Base-by-base conservation (phyloP, 495 filamentous ascomycete species). In the Acidomyces sp. region DNA sequence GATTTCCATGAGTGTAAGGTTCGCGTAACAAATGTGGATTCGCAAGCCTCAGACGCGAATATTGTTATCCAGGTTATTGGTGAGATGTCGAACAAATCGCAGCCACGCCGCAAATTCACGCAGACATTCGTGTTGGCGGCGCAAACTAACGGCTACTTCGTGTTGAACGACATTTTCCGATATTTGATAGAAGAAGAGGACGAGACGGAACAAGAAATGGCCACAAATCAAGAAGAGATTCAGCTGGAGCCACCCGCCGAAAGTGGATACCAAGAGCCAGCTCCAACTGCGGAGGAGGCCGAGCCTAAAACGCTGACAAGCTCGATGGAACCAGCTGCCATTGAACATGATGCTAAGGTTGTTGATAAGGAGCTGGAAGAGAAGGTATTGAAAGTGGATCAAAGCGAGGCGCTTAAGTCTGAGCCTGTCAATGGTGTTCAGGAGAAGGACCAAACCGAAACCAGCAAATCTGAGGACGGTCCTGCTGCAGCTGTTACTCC, bases 1-100 rank as follows among this genome's bases (percentile, higher is more conserved):
- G 83, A 92, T 47, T 90, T 93, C 69, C 84, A 96, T 56, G 86
- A 96, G 55, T 90, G 85, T 73, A 97, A 97, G 66, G 90, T 97
- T 48, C 84, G 90, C 56, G 84, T 97, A 43, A 80, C 90, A 49
- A 97, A 97, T 54, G 90, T 97, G 52, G 90, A 97, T 62, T 85
- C 86, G 18, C 90, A 97, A 62, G 80, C 78, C 34, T 96, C 88
- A 10, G 82, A 75, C 55, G 74, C 84, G 20, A 86, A 85, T 58
- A 96, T 97, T 52, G 74, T 97, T 47, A 86, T 96, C 53, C 84
- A 93, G 55, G 92, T 96, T 44, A 94, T 97, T 55, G 90, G 90
- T 47, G 87, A 96, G 62, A 93, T 92, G 56, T 93, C 86, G 48
- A 95, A 90, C 68, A 92, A 90, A 60, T 75, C 73, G 15, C 75